These are phyloP conservation scores for Mikania micrantha DNA, from an alignment of 129 eudicot species.

Conservation along the genomic window DNA sequence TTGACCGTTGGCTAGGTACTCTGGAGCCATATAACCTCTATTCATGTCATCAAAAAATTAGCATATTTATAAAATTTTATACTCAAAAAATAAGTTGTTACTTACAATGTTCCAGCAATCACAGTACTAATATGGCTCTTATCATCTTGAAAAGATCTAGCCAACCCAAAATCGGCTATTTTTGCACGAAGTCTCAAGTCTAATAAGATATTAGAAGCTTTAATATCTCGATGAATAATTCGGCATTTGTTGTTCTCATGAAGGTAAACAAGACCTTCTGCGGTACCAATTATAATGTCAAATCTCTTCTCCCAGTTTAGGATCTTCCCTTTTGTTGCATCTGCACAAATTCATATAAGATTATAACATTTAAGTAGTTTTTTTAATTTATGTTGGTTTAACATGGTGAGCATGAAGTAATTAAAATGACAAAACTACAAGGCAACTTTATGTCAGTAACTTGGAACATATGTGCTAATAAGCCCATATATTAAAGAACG, in stretches of 20 bases:
- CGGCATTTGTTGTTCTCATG: slow-evolving; percentile 61
- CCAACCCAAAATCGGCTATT: slow-evolving; percentile 88
- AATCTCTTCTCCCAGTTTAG: slow-evolving; percentile 74
- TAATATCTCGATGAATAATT: slow-evolving; percentile 70
- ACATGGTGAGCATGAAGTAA: no score
- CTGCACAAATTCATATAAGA: slow-evolving; percentile 29
- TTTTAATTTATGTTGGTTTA: no score
- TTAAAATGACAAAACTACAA: no score
- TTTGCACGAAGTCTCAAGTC: slow-evolving; percentile 69
- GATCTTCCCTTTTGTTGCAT: slow-evolving; percentile 51
- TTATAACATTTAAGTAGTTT: no score
- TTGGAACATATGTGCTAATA: no score
- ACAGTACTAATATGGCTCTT: slow-evolving; percentile 80
- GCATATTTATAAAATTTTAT: background rate
- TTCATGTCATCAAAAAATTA: background rate
- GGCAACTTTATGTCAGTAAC: no score
- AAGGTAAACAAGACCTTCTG: slow-evolving; percentile 85
- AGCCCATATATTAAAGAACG: no score
- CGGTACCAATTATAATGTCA: slow-evolving; percentile 54
- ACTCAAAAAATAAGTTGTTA: background rate
- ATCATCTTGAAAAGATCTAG: slow-evolving; percentile 80
- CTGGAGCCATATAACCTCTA: slow-evolving; percentile 72
- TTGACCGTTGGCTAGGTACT: slow-evolving; percentile 64
- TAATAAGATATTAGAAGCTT: slow-evolving; percentile 68
- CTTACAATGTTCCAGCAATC: slow-evolving; percentile 82